Evolutionary conservation across 2,329 filamentous ascomycete species (phyloP).

Genomic region (Aspergillus novoparasiticus): DNA sequence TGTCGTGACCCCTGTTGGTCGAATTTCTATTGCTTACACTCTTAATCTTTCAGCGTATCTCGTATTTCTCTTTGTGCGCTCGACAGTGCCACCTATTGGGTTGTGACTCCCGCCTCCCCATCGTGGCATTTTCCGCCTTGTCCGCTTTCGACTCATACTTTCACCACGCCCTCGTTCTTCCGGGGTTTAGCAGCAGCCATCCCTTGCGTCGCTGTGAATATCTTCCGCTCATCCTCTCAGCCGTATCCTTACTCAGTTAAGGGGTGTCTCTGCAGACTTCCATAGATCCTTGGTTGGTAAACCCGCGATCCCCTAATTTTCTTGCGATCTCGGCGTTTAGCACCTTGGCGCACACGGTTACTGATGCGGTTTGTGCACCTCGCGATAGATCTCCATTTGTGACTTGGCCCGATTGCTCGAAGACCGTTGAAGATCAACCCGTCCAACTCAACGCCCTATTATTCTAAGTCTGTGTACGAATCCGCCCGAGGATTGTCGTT

Average conservation of each 20-base stretch:
- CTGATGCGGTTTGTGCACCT: not conserved
- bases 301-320: not conserved
- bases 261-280: not conserved
- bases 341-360: slow-evolving; percentile 1
- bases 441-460: not conserved
- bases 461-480: not conserved
- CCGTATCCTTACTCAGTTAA: slow-evolving; percentile 5
- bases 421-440: not conserved
- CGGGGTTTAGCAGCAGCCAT: slow-evolving; percentile 9
- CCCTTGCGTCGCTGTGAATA: slow-evolving; percentile 15
- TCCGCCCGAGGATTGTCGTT: not conserved
- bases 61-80: slow-evolving; percentile 19
- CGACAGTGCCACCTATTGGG: slow-evolving; percentile 19
- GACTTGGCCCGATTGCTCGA: not conserved
- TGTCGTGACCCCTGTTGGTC: slow-evolving; percentile 5
- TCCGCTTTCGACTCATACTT: slow-evolving; percentile 24
- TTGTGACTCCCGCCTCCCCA: slow-evolving; percentile 23
- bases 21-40: slow-evolving; percentile 17
- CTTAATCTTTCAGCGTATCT: slow-evolving; percentile 17
- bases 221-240: not conserved
- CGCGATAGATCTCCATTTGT: not conserved
- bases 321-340: not conserved
- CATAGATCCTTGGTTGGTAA: not conserved
- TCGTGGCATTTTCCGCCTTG: slow-evolving; percentile 23
- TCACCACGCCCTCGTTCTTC: slow-evolving; percentile 4